Evolutionary conservation across 768 basidiomycete species (phyloP).

Genomic region (Pisolithus microcarpus): DNA sequence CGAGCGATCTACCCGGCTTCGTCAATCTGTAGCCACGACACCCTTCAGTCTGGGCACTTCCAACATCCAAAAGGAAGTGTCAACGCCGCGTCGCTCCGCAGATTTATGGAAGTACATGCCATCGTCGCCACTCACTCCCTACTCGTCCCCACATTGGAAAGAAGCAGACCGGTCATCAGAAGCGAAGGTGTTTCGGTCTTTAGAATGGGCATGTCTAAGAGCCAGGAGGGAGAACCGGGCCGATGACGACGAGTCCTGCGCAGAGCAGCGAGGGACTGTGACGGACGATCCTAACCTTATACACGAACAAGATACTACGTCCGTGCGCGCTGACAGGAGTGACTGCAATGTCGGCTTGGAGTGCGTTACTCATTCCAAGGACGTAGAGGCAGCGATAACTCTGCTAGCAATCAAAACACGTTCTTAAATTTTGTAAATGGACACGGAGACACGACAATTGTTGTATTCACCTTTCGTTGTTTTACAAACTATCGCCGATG

Average conservation of each 20-base stretch:
- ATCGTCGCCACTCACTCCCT: slow-evolving; percentile 20
- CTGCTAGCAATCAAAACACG: slow-evolving; percentile 28
- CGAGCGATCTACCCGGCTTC: slow-evolving; percentile 20
- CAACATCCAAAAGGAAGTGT: slow-evolving; percentile 4
- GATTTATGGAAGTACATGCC: slow-evolving; percentile 26
- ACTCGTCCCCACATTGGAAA: slow-evolving; percentile 15
- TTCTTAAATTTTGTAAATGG: slow-evolving; percentile 3
- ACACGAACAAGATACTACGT: slow-evolving; percentile 4
- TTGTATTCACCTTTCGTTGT: slow-evolving; percentile 21
- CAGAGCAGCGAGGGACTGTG: slow-evolving; percentile 7
- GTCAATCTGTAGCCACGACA: slow-evolving; percentile 2
- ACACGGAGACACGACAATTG: neutral
- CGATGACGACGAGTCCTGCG: slow-evolving; percentile 16
- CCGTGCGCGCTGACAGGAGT: neutral
- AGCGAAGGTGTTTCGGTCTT: slow-evolving; percentile 41
- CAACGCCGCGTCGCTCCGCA: slow-evolving; percentile 7
- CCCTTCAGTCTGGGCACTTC: slow-evolving; percentile 25
- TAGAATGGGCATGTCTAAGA: slow-evolving; percentile 71
- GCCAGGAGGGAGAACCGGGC: slow-evolving; percentile 26
- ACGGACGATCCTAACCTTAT: slow-evolving; percentile 14
- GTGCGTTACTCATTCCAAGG: slow-evolving; percentile 19
- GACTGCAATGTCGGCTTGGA: slow-evolving; percentile 1
- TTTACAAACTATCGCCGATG: slow-evolving; percentile 19
- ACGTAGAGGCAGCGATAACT: slow-evolving; percentile 31
- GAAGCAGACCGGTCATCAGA: slow-evolving; percentile 23